A percentile compares a stretch with the other conserved stretches of the same genome.
These are phyloP conservation scores for Cryptococcus deneoformans DNA, from an alignment of 1,284 basidiomycete genomes.

Conservation along the genomic window DNA sequence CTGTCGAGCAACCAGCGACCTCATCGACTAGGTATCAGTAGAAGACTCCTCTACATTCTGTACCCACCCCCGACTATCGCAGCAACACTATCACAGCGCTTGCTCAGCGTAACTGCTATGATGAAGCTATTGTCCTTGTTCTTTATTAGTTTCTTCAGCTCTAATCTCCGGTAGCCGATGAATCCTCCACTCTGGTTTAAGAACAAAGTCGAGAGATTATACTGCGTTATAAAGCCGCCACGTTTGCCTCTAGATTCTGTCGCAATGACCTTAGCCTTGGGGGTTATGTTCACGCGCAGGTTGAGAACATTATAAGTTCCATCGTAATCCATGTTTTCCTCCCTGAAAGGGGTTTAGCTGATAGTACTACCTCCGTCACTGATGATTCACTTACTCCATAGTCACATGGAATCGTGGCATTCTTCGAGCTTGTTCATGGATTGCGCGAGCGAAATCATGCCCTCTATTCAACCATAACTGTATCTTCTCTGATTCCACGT, in stretches of 20 bases:
- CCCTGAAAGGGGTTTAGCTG: neutral
- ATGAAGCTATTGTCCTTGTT: conserved; percentile 2
- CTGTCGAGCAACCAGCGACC: conserved; percentile 26
- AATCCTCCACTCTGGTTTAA: conserved; percentile 4
- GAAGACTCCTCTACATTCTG: too few relatives aligned
- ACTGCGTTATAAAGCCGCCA: neutral
- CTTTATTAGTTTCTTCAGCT: conserved; percentile 1
- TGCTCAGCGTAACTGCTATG: conserved; percentile 1
- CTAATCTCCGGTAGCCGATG: conserved; percentile 1
- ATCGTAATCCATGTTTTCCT: conserved; percentile 4
- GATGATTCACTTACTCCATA: conserved; percentile 5
- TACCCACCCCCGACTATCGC: conserved; percentile 8
- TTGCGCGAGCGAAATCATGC: neutral
- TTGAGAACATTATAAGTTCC: neutral
- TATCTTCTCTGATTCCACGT: neutral
- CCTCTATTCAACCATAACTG: conserved; percentile 1
- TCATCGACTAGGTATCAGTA: conserved; percentile 32
- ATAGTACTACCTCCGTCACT: neutral
- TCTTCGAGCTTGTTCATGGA: conserved; percentile 1
- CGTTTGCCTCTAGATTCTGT: conserved; percentile 3
- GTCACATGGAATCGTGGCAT: conserved; percentile 7
- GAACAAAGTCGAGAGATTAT: conserved; percentile 7
- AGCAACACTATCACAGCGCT: conserved; percentile 9
- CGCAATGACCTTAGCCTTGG: conserved; percentile 3
- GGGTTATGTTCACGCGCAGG: conserved; percentile 3